Base-by-base conservation (phyloP, 2,329 filamentous ascomycete genomes). In the Drechslerella dactyloides region DNA sequence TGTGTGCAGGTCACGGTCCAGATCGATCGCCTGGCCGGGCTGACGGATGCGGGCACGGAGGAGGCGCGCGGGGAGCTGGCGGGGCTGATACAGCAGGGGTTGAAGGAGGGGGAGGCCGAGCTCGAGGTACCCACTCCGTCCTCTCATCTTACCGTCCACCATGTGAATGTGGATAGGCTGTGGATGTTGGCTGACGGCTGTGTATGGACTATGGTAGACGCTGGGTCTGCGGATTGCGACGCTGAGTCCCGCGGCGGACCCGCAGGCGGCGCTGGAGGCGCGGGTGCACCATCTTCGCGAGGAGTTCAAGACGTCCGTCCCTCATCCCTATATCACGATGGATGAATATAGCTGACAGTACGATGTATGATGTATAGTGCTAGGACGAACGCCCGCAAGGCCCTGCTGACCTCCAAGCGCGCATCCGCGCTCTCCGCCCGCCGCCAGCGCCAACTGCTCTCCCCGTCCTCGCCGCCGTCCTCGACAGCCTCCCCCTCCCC, bases 81-180 rank as follows among this genome's bases (percentile, higher is more conserved):
- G 13, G 73, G 73, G 11, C 44, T 73, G 44, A 76, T 77, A 35
- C 76, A 77, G 40, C 75, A 76, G 21, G 74, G 73, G 33, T 65
- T 77, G 23, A 76, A 75, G 42, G 75, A 76, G 23, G 75, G 80
- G 7, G 81, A 81, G 57, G 82, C 83, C 19, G 84, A 85, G 54
- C 69, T 76, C 8, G 76, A 76, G 35, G 72, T 75, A 50, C 44
- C 65, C 13, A 33, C 50, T 8, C 76, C 79, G 55, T 81, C 81
- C 69, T 83, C 84, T 73, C 82, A 84, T 37, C 86, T 89, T 63
- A 79, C 88, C 19, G 92, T 96, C 80, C 85, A 97, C 35, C 86
- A 87, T 74, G 83, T 86, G 21, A 92, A 97, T 79, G 90, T 77
- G 85, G 85, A 17, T 80, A 97, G 7, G n/a, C n/a, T n/a, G n/a